A percentile compares a stretch with the other conserved stretches of the same genome.
These are phyloP conservation scores for Colletotrichum tanaceti DNA, from an alignment of 2,329 filamentous ascomycete genomes.

Conservation along the genomic window DNA sequence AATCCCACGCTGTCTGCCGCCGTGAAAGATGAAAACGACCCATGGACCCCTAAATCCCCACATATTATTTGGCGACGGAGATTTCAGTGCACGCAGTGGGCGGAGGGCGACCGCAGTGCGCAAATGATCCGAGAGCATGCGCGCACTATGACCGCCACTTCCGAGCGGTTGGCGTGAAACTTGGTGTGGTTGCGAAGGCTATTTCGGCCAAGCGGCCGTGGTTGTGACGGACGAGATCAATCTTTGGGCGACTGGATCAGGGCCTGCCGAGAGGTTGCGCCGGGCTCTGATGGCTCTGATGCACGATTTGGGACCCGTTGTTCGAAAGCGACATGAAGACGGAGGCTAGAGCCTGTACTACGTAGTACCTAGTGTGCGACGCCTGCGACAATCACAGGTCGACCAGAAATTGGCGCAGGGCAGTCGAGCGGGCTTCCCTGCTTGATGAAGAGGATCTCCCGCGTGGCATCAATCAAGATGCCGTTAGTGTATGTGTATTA, in stretches of 20 bases:
- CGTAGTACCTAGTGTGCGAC: slow-evolving; percentile 38
- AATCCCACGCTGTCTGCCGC: no score
- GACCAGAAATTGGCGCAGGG: slow-evolving; percentile 24
- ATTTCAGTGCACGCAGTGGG: slow-evolving; percentile 11
- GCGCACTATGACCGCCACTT: slow-evolving; percentile 19
- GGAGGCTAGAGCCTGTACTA: slow-evolving; percentile 21
- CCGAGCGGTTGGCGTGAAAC: slow-evolving; percentile 12
- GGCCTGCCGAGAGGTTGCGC: slow-evolving; percentile 8
- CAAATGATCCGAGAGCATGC: slow-evolving; percentile 7
- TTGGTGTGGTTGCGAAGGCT: slow-evolving; percentile 1
- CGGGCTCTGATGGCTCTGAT: no score
- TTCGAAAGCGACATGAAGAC: slow-evolving; percentile 33
- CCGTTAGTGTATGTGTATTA: slow-evolving; percentile 7
- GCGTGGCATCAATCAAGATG: background rate
- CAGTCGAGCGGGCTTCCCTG: slow-evolving; percentile 15
- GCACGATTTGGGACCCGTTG: slow-evolving; percentile 1
- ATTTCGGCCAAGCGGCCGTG: slow-evolving; percentile 4
- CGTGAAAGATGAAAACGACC: background rate
- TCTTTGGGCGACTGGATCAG: background rate
- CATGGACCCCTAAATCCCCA: slow-evolving; percentile 25
- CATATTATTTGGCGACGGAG: slow-evolving; percentile 11
- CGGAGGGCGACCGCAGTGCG: slow-evolving; percentile 6
- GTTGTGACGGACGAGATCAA: background rate
- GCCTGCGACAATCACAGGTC: slow-evolving; percentile 34
- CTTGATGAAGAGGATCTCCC: slow-evolving; percentile 22